Conservation (phyloP, 352 stramenopile species). For the Lagenidium sp. region DNA sequence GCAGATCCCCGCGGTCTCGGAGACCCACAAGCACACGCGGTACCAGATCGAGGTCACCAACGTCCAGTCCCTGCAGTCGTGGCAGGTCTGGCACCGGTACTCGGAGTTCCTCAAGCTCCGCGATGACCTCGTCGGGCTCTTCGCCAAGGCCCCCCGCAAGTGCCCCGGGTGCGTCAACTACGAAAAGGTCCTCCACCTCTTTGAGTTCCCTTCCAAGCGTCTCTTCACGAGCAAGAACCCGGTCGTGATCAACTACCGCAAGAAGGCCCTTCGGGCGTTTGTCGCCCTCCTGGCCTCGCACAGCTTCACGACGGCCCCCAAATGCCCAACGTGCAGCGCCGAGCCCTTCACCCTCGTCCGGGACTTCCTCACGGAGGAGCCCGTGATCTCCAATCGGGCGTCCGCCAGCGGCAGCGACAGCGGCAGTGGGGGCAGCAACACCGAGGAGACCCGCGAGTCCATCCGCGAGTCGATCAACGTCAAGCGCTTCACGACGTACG, state of each 20-base stretch:
- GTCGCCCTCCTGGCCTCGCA: slow-evolving; percentile 64
- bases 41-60: slow-evolving; percentile 72
- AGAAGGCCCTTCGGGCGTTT: slow-evolving; percentile 66
- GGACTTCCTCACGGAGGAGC: slow-evolving; percentile 59
- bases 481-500: slow-evolving; percentile 66
- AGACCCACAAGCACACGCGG: slow-evolving; percentile 32
- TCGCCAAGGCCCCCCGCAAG: slow-evolving; percentile 46
- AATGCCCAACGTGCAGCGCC: slow-evolving; percentile 72
- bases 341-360: slow-evolving; percentile 66
- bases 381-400: not conserved
- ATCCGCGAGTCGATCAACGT: slow-evolving; percentile 65
- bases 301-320: slow-evolving; percentile 71
- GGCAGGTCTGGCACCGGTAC: slow-evolving; percentile 66
- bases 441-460: slow-evolving; percentile 8
- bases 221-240: slow-evolving; percentile 70
- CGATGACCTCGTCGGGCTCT: slow-evolving; percentile 57
- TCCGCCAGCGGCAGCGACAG: not conserved
- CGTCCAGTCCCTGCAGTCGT: slow-evolving; percentile 52
- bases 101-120: slow-evolving; percentile 76
- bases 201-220: slow-evolving; percentile 82
- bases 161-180: slow-evolving; percentile 79
- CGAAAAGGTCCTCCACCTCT: slow-evolving; percentile 69
- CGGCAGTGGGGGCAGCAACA: not conserved
- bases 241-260: slow-evolving; percentile 75
- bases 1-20: slow-evolving; percentile 36